phyloP scores from a whole-genome alignment of 257 asterid species.

The Thymus mandschuricus region DNA sequence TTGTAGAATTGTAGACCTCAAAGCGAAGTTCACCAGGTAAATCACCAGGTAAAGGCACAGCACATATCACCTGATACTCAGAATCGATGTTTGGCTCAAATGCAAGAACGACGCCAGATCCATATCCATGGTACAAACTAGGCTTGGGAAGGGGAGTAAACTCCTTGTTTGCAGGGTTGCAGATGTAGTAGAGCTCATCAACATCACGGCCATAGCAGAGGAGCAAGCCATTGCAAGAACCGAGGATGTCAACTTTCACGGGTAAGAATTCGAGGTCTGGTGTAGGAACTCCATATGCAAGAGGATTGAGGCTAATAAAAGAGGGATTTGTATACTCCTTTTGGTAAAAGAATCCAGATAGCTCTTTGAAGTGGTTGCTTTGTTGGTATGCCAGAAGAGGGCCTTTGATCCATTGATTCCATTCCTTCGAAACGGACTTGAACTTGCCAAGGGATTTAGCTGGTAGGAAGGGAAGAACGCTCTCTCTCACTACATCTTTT shows the following conservation, averaged over 20 bases:
- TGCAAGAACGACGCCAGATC: conserved; percentile 44
- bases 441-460: conserved; percentile 48
- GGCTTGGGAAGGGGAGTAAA: conserved; percentile 46
- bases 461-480: conserved; percentile 55
- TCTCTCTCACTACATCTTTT: conserved; percentile 32
- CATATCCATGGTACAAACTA: conserved; percentile 27
- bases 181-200: conserved; percentile 33
- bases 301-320: conserved; percentile 31
- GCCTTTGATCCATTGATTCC: conserved; percentile 43
- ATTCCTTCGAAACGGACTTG: conserved; percentile 50
- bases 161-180: conserved; percentile 49
- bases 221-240: conserved; percentile 50
- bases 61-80: conserved; percentile 41
- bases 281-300: conserved; percentile 45
- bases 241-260: conserved; percentile 5
- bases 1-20: conserved; percentile 46
- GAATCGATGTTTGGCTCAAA: conserved; percentile 47
- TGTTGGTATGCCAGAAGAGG: conserved; percentile 51
- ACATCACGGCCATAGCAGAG: conserved; percentile 30
- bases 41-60: conserved; percentile 29
- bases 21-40: conserved; percentile 37
- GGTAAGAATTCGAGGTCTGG: conserved; percentile 39
- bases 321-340: neutral
- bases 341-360: conserved; percentile 53
- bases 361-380: conserved; percentile 38